Conservation (phyloP, 768 basidiomycete genomes). For the Bullera alba region DNA sequence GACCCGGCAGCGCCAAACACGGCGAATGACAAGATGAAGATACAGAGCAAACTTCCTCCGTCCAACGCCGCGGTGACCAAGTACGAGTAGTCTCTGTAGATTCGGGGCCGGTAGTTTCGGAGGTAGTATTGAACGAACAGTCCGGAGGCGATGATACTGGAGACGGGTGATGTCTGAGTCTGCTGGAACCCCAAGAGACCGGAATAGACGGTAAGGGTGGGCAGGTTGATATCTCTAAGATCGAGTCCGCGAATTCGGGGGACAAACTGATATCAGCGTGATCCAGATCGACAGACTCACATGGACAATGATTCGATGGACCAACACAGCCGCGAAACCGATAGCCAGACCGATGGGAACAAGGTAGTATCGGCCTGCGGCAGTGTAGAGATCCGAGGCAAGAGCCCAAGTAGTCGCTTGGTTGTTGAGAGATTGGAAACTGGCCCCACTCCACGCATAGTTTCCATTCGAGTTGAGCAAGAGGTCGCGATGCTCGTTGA, state of each 20-base stretch:
- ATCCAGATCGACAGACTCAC: not conserved
- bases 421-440: constrained; percentile 8
- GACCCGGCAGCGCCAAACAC: constrained; percentile 10
- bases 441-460: constrained; percentile 5
- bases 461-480: constrained; percentile 2
- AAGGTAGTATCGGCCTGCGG: not conserved
- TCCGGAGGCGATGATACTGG: constrained; percentile 2
- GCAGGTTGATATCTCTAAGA: constrained; percentile 4
- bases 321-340: not conserved
- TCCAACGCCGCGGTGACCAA: constrained; percentile 6
- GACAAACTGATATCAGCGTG: not conserved
- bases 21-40: constrained; percentile 11
- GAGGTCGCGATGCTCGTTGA: constrained; percentile 1
- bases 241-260: constrained; percentile 1
- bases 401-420: constrained; percentile 7
- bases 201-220: constrained; percentile 6
- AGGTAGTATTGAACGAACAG: constrained; percentile 9
- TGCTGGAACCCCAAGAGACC: constrained; percentile 1
- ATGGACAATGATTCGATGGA: constrained; percentile 6
- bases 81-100: constrained; percentile 11
- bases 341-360: constrained; percentile 6
- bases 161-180: constrained; percentile 7
- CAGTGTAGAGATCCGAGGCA: not conserved
- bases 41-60: constrained; percentile 3
- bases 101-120: constrained; percentile 2